Conservation (phyloP, 495 filamentous ascomycete species). For the Xylaria venustula region DNA sequence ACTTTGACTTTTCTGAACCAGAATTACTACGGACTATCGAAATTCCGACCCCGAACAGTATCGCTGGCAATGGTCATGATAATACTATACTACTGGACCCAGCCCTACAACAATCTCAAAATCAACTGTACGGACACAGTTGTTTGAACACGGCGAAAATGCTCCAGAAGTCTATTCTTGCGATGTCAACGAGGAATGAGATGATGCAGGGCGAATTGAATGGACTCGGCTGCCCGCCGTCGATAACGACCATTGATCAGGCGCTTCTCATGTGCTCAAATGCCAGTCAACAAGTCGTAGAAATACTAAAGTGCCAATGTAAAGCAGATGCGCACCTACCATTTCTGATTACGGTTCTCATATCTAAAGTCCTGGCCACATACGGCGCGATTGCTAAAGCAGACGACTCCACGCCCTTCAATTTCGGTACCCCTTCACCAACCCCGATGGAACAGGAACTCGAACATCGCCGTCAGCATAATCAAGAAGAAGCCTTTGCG, state of each 20-base stretch:
- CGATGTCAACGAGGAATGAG: background rate
- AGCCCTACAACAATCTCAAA: background rate
- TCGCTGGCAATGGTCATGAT: background rate
- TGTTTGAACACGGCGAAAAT: background rate
- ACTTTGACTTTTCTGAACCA: background rate
- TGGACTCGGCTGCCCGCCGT: background rate
- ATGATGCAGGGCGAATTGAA: background rate
- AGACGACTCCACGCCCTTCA: background rate
- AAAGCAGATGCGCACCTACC: constrained; percentile 1
- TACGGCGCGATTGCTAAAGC: background rate
- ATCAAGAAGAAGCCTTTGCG: background rate
- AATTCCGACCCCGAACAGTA: background rate
- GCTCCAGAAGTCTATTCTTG: background rate
- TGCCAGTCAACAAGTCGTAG: background rate
- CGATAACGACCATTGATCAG: background rate
- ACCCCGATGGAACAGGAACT: background rate
- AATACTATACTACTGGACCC: background rate
- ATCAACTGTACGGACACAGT: background rate
- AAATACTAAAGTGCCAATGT: background rate
- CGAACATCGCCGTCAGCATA: background rate
- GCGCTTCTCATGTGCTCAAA: background rate
- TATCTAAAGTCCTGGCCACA: background rate
- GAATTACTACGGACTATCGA: background rate
- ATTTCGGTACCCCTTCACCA: background rate
- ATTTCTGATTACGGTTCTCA: background rate